Conservation (phyloP, 2,329 filamentous ascomycete species). For the Teratosphaeria gauchensis region DNA sequence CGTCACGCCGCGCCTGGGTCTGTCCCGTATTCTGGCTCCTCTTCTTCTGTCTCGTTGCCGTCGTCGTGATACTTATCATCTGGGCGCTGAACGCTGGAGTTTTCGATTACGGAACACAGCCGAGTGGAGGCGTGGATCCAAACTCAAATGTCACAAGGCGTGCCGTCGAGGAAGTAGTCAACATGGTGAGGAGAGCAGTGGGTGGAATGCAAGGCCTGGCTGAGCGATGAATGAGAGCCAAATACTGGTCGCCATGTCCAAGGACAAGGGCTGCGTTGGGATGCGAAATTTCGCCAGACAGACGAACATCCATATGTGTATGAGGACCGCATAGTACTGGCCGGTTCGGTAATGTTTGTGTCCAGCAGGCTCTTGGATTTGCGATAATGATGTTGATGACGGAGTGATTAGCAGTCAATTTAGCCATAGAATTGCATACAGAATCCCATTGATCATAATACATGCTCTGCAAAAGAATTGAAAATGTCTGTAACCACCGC, state of each 20-base stretch:
- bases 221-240: not conserved
- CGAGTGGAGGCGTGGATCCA: constrained; percentile 1
- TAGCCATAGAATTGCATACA: not conserved
- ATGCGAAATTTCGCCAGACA: not conserved
- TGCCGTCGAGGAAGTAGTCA: not conserved
- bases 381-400: not conserved
- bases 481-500: not conserved
- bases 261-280: not conserved
- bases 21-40: constrained; percentile 40
- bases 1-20: constrained; percentile 34
- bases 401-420: not conserved
- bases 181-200: not conserved
- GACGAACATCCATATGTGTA: not conserved
- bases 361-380: not conserved
- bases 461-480: not conserved
- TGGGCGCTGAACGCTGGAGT: constrained; percentile 29
- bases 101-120: constrained; percentile 7
- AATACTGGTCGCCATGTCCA: not conserved
- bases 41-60: constrained; percentile 37
- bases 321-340: constrained; percentile 1
- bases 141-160: not conserved
- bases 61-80: constrained; percentile 37
- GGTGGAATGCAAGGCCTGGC: not conserved
- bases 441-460: not conserved
- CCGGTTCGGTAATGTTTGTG: constrained; percentile 7